phyloP scores from a whole-genome alignment of 2,329 filamentous ascomycete genomes.

The Cladosporium halotolerans region DNA sequence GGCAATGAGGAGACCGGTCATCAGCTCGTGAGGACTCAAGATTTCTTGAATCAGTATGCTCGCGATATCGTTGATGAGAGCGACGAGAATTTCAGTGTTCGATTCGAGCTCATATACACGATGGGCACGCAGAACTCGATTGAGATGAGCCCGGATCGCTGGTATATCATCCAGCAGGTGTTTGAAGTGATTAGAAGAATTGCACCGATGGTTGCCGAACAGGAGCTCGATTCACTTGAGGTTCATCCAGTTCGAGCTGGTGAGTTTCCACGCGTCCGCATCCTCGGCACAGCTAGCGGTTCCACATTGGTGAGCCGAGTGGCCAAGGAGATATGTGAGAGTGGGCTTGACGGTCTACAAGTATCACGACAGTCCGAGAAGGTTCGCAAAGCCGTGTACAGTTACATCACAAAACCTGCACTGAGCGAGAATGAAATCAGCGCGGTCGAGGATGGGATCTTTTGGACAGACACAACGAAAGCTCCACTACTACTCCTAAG shows the following conservation, averaged over 20 bases:
- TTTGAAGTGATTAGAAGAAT: conserved; percentile 25
- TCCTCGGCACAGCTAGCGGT: neutral
- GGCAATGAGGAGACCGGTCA: conserved; percentile 36
- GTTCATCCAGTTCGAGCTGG: conserved; percentile 10
- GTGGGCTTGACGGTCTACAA: neutral
- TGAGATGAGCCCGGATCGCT: conserved; percentile 37
- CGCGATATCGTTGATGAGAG: conserved; percentile 62
- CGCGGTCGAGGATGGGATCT: conserved; percentile 14
- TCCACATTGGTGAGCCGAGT: neutral
- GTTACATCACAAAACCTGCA: conserved; percentile 16
- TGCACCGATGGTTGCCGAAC: neutral
- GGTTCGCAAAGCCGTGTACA: conserved; percentile 13
- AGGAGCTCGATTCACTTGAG: conserved; percentile 16
- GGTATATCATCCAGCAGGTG: conserved; percentile 33
- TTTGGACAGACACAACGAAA: conserved; percentile 21
- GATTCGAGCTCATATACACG: conserved; percentile 41
- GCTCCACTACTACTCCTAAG: conserved; percentile 50
- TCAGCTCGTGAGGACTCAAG: conserved; percentile 47
- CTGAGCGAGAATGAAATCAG: conserved; percentile 6
- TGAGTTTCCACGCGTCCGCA: conserved; percentile 43
- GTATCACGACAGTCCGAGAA: neutral
- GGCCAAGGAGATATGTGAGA: neutral
- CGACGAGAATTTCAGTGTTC: conserved; percentile 37
- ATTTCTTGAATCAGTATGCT: conserved; percentile 43
- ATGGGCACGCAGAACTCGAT: conserved; percentile 36